Conservation (phyloP, 257 asterid species). For the Solanum chmielewskii region DNA sequence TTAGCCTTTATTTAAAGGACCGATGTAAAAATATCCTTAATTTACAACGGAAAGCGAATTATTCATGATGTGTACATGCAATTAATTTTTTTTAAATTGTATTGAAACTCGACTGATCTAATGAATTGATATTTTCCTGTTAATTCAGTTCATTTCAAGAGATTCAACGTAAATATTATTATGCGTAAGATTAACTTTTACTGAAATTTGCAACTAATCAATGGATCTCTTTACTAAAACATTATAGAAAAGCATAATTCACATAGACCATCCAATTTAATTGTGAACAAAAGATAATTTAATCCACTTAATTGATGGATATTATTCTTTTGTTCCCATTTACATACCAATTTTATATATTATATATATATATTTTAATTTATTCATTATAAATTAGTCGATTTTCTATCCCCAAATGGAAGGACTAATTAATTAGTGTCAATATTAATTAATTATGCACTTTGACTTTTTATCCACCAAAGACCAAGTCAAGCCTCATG, state of each 20-base stretch:
- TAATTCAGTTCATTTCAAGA: not conserved
- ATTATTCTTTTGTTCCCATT: not conserved
- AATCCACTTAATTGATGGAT: not conserved
- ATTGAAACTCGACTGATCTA: no score
- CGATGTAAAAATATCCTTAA: no score
- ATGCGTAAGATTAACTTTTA: not conserved
- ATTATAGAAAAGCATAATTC: not conserved
- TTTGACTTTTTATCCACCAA: not conserved
- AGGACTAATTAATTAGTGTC: not conserved
- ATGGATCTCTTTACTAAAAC: not conserved
- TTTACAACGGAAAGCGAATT: no score
- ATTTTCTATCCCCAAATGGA: not conserved
- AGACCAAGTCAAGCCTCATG: not conserved
- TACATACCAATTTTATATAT: not conserved
- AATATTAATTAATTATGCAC: not conserved
- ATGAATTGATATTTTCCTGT: no score
- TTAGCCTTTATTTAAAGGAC: no score
- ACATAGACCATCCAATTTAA: not conserved
- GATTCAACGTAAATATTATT: not conserved
- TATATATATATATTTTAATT: not conserved
- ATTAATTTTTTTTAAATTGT: no score
- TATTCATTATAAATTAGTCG: not conserved
- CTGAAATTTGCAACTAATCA: not conserved
- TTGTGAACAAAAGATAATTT: not conserved
- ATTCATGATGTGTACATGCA: no score